Base-by-base conservation (phyloP, 257 asterid species). In the Solanum pimpinellifolium region DNA sequence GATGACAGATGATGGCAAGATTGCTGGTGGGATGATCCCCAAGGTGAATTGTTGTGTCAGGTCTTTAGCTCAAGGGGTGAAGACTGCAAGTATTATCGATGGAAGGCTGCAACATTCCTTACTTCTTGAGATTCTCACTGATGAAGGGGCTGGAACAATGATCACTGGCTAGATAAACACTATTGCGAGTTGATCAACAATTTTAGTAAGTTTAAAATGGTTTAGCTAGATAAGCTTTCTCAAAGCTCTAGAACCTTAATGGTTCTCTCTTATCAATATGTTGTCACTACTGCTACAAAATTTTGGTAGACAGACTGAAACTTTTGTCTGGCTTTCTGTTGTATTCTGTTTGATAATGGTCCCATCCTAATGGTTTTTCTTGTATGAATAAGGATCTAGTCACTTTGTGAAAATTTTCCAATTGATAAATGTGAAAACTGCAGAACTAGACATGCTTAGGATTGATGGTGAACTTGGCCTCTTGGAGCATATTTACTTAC, bases 1-100 rank as follows among this genome's bases (percentile, higher is more conserved):
- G 91, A 93, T 94, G 98, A 89, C 91, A 65, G 92, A 91, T 41
- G 93, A 91, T 2, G 95, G 97, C 4, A 91, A 90, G 90, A 90
- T 95, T 47, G 95, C 88, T 2, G 96, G 98, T 83, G 98, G 98
- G 89, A 94, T 95, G 98, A 93, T 95, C 68, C 98, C 98, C 0
- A 94, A 95, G 88, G 96, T 95, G 8, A 91, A 91, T 86, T 95
- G 97, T 83, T 94, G 98, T 8, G 91, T 95, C 82, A 93, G 97
- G 90, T 93, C 97, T 52, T 81, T 95, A 14, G 96, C 96, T 62
- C 98, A 94, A 90, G 98, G 98, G 80, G 98, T 95, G 27, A 87
- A 91, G 86, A 95, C 98, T 0, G 91, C 96, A 0, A 94, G 97
- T 90, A 95, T 94, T 62, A 94, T 95, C 5, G 98, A 94, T 31